phyloP scores from a whole-genome alignment of 257 asterid genomes.

The Solanum appendiculatum region DNA sequence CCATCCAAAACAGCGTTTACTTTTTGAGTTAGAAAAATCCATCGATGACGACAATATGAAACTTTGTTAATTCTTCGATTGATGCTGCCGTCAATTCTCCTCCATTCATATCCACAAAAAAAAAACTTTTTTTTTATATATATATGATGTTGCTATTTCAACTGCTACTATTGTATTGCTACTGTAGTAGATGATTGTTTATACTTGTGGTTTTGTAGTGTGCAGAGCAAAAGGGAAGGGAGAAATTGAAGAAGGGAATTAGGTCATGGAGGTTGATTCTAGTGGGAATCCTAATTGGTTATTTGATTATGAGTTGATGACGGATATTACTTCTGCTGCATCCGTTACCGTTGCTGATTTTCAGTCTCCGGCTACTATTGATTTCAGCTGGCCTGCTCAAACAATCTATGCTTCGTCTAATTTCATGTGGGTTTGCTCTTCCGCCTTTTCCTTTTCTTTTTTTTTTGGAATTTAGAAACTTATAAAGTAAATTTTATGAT shows the following conservation, averaged over 20 bases:
- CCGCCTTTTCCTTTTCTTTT: background rate
- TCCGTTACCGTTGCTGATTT: background rate
- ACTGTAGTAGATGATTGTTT: background rate
- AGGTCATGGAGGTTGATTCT: conserved; percentile 7
- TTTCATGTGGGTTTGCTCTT: background rate
- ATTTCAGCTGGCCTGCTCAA: conserved; percentile 10
- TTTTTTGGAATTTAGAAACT: background rate
- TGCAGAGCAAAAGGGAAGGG: background rate
- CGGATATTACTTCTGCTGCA: conserved; percentile 10
- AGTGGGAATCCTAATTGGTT: conserved; percentile 10
- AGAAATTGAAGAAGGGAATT: background rate
- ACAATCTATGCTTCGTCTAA: conserved; percentile 6
- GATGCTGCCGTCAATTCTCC: background rate
- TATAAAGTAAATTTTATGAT: background rate
- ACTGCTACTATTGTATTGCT: background rate
- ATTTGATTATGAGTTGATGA: conserved; percentile 16
- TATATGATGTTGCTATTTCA: background rate
- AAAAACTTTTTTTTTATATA: background rate
- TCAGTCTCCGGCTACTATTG: background rate
- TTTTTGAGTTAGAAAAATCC: background rate
- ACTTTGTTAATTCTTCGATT: background rate
- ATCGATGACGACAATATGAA: background rate
- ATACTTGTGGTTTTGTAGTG: background rate
- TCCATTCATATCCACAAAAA: background rate
- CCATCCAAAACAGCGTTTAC: conserved; percentile 3